Evolutionary conservation across 1,284 basidiomycete genomes (phyloP).

Genomic region (Exobasidium rhododendri): DNA sequence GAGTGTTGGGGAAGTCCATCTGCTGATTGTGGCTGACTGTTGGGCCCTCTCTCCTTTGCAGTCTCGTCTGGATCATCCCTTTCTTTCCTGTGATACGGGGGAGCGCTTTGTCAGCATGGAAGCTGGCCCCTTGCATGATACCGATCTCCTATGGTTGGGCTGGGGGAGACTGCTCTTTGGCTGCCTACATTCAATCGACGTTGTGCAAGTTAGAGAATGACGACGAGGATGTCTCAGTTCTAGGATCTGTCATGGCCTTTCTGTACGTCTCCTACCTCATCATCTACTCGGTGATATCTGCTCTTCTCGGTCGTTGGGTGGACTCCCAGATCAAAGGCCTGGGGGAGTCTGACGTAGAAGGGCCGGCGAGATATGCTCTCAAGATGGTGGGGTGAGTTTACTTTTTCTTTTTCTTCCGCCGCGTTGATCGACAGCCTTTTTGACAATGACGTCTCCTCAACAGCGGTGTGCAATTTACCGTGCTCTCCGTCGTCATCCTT

Average conservation of each 20-base stretch:
- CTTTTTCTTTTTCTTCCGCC: neutral
- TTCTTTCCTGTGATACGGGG: slow-evolving; percentile 39
- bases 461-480: slow-evolving; percentile 53
- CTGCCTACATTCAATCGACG: slow-evolving; percentile 56
- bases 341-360: slow-evolving; percentile 27
- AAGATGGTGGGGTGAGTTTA: slow-evolving; percentile 29
- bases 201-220: slow-evolving; percentile 50
- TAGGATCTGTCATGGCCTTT: slow-evolving; percentile 56
- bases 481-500: slow-evolving; percentile 53
- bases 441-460: neutral
- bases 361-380: slow-evolving; percentile 37
- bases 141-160: slow-evolving; percentile 56
- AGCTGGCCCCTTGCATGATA: slow-evolving; percentile 47
- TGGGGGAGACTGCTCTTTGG: slow-evolving; percentile 56
- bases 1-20: too few relatives aligned
- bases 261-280: slow-evolving; percentile 40
- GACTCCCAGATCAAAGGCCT: slow-evolving; percentile 40
- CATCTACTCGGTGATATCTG: slow-evolving; percentile 53
- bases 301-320: slow-evolving; percentile 55
- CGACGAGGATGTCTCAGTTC: slow-evolving; percentile 52
- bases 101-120: slow-evolving; percentile 38
- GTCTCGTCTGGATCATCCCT: slow-evolving; percentile 55
- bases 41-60: neutral
- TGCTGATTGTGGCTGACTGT: too few relatives aligned
- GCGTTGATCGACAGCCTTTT: neutral